Evolutionary conservation across 2,329 filamentous ascomycete genomes (phyloP), one percentile per base, ranked within the genome.

Genomic region (Hansfordia pulvinata): DNA sequence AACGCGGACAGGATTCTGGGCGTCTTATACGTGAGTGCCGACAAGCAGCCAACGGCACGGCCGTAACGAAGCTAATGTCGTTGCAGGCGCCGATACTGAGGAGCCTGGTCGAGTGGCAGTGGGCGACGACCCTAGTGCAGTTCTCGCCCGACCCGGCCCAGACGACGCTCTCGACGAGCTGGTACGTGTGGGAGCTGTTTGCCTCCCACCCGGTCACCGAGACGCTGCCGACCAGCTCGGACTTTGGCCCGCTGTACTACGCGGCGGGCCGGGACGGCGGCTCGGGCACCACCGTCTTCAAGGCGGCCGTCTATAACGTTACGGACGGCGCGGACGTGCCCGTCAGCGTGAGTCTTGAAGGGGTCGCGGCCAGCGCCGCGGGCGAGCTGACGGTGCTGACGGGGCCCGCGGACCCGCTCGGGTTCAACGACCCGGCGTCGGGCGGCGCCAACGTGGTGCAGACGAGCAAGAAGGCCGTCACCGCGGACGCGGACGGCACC

Each of bases 1-100:
- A 79, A 79, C 47, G 58, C 60, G 4, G 68, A 76, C 37, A 58
- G 62, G 12, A 59, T 76, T 23, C 58, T 61, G 3, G 66, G 64
- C 6, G 59, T 62, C 1, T 54, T 60, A 27, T 69, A 67, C 34
- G 58, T 50, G 32, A 19, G 40, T 35, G 17, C 11, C 4, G 21
- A 5, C 12, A 23, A 8, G 21, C 12, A 11, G 7, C 16, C 9
- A 8, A 8, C 12, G 13, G 20, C 5, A 12, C 10, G 10, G 10
- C 9, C 19, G 25, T 11, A n/a, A 10, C 13, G 21, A 2, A 4
- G 8, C 14, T 18, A 18, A n/a, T 17, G 6, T 4, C 4, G 4
- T 12, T 8, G 5, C 11, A 34, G 47, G 58, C 60, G 0, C 61
- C 60, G 2, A 53, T 60, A 3, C 44, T 64, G n/a, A 51, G 58